Evolutionary conservation across 1,284 basidiomycete species (phyloP).

Genomic region (Tylopilus sp.): DNA sequence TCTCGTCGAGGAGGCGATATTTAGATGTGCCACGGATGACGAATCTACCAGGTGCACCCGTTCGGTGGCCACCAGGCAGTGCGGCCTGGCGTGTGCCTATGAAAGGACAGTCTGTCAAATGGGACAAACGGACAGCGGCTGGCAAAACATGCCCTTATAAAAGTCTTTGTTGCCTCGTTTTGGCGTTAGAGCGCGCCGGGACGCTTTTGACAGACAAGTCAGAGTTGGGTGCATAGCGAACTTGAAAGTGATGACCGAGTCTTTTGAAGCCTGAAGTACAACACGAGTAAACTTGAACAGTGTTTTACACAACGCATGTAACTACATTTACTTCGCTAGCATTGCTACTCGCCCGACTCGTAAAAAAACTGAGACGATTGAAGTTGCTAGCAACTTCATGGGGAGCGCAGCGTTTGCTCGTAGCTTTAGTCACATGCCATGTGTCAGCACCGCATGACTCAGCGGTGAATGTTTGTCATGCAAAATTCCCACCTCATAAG

Average conservation of each 20-base stretch:
- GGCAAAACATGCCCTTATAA: constrained; percentile 73
- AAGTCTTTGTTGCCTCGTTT: constrained; percentile 91
- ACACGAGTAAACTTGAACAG: too few relatives aligned
- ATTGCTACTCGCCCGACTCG: too few relatives aligned
- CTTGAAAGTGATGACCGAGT: too few relatives aligned
- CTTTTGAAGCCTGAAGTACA: too few relatives aligned
- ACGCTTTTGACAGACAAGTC: constrained; percentile 71
- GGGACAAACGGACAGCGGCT: background rate
- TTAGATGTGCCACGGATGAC: constrained; percentile 72
- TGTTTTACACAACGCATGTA: too few relatives aligned
- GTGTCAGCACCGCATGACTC: constrained; percentile 19
- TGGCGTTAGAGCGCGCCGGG: constrained; percentile 71
- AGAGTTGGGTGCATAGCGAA: constrained; percentile 75
- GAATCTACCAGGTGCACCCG: constrained; percentile 82
- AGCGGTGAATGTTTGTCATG: constrained; percentile 22
- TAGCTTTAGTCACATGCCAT: background rate
- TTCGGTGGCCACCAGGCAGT: constrained; percentile 80
- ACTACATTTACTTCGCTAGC: too few relatives aligned
- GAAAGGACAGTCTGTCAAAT: constrained; percentile 1
- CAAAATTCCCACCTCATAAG: constrained; percentile 27
- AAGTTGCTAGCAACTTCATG: too few relatives aligned
- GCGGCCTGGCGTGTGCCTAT: constrained; percentile 78
- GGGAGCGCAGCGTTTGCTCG: too few relatives aligned
- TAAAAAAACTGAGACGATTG: too few relatives aligned
- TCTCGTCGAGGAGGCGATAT: constrained; percentile 75